Conservation (phyloP, 2,329 filamentous ascomycete genomes). For the Neofusicoccum laricinum region DNA sequence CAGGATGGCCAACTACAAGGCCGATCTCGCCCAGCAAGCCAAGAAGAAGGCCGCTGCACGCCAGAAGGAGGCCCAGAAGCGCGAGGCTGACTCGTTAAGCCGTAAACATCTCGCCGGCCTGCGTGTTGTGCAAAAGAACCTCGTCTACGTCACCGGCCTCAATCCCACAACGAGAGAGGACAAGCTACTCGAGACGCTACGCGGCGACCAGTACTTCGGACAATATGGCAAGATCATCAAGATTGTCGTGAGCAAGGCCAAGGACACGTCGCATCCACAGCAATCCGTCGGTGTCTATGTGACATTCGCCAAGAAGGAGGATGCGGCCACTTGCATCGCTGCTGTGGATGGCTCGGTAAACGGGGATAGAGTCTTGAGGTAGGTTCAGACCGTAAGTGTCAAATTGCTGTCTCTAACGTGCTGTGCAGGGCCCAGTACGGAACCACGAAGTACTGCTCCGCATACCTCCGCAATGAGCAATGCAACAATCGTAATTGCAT, state of each 20-base stretch:
- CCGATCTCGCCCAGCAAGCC: slow-evolving; percentile 75
- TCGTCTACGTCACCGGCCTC: slow-evolving; percentile 95
- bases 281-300: slow-evolving; percentile 96
- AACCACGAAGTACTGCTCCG: slow-evolving; percentile 98
- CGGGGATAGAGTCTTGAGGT: slow-evolving; percentile 79
- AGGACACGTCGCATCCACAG: slow-evolving; percentile 66
- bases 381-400: slow-evolving; percentile 46
- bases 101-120: slow-evolving; percentile 95
- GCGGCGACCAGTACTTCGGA: slow-evolving; percentile 91
- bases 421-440: slow-evolving; percentile 64
- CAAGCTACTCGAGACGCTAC: slow-evolving; percentile 82
- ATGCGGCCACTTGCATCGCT: slow-evolving; percentile 84
- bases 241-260: slow-evolving; percentile 96
- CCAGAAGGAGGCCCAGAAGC: slow-evolving; percentile 94
- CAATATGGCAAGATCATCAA: slow-evolving; percentile 99
- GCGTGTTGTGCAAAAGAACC: slow-evolving; percentile 94
- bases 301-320: slow-evolving; percentile 90
- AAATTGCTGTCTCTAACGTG: neutral
- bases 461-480: slow-evolving; percentile 88
- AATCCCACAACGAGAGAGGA: slow-evolving; percentile 91
- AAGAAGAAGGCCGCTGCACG: slow-evolving; percentile 87
- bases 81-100: slow-evolving; percentile 91
- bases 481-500: slow-evolving; percentile 97
- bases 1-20: slow-evolving; percentile 71
- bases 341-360: slow-evolving; percentile 92